These are phyloP conservation scores for Arbutus unedo DNA, from an alignment of 148 eudicot species.

Conservation along the genomic window DNA sequence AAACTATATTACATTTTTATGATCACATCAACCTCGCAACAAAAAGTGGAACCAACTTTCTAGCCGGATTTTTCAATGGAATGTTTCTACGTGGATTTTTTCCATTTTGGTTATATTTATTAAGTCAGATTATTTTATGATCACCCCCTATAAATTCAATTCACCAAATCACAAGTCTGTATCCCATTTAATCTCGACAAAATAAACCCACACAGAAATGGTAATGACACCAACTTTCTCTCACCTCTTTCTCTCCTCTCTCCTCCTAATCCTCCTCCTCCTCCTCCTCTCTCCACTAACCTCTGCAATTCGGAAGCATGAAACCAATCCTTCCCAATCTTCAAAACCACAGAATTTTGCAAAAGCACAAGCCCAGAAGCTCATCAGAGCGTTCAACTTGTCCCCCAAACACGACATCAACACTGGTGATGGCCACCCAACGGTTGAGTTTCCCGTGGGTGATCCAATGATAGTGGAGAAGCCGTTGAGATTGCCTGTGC, in stretches of 20 bases:
- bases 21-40: too few species aligned
- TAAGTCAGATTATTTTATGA: not conserved
- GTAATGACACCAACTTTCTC: not conserved
- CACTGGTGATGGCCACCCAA: not conserved
- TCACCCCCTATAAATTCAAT: not conserved
- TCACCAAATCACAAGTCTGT: not conserved
- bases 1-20: too few species aligned
- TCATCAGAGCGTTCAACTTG: constrained; percentile 53
- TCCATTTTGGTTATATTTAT: not conserved
- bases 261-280: not conserved
- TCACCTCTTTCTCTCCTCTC: not conserved
- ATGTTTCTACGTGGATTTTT: not conserved
- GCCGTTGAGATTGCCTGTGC: constrained; percentile 33
- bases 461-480: constrained; percentile 47
- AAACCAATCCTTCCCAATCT: not conserved
- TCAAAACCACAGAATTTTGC: constrained; percentile 15
- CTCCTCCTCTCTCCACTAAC: not conserved
- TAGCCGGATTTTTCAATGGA: not conserved
- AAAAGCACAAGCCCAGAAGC: constrained; percentile 38
- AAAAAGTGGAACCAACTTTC: too few species aligned
- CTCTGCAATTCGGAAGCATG: not conserved
- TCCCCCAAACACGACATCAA: constrained; percentile 56
- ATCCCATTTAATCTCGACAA: not conserved
- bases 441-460: not conserved
- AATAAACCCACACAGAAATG: not conserved